Evolutionary conservation across 2,329 filamentous ascomycete genomes (phyloP), one percentile per base, ranked within the genome.

Genomic region (Talaromyces sp.): DNA sequence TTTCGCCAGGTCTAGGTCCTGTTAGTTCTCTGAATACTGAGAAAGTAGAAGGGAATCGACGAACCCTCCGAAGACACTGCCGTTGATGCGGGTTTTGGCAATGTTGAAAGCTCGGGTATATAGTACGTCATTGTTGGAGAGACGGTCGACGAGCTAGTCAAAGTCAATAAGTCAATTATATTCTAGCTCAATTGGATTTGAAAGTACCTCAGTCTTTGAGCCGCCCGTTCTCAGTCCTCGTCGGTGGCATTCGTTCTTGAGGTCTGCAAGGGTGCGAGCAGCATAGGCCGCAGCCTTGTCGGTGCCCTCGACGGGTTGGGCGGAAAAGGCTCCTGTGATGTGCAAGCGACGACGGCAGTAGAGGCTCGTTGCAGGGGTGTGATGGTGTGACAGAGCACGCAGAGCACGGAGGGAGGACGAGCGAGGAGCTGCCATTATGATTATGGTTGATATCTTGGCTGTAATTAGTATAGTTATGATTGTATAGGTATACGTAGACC

Each of bases 311-410:
- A 76, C 69, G 72, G 79, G 67, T 76, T 84, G 69, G 65, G 82
- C 85, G 58, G 84, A 84, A 31, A 84, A 79, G 42, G 82, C 81
- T 61, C 84, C 84, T 39, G 85, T 87, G 77, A 87, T 86, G 75
- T 84, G 83, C 57, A 87, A 80, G 62, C 75, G 73, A 67, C 85
- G 84, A 68, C 76, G 77, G 63, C 73, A 66, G 61, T 67, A 64
- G 11, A 61, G 61, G 11, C 54, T 65, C 25, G 77, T 71, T 25
- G 70, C 68, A 50, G 72, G 68, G 8, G 67, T 68, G 61, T 70
- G 69, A 56, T 77, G 74, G 66, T 76, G 73, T 5, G 77, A 76
- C 23, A 81, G 73, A 66, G 74, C 69, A 67, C 78, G 77, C 39
- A 81, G 71, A 64, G 77, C 78, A 65, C 78, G 79, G 61, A 81